phyloP scores from a whole-genome alignment of 805 yeast genomes.

The Kazachstania bromeliacearum region DNA sequence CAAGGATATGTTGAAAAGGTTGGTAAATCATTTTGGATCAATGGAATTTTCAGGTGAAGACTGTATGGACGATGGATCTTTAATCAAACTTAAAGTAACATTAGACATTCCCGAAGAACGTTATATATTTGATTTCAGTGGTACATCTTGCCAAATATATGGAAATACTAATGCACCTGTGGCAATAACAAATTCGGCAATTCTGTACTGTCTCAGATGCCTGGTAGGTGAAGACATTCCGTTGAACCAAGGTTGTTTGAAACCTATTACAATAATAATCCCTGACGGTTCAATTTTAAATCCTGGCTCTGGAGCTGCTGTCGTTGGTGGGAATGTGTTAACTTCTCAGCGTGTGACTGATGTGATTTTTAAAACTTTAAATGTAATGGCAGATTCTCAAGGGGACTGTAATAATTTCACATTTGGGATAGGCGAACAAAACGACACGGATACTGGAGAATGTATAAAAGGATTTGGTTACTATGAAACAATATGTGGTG shows the following conservation, averaged over 20 bases:
- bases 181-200: slow-evolving; percentile 83
- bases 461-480: slow-evolving; percentile 66
- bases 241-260: slow-evolving; percentile 83
- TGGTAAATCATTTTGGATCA: slow-evolving; percentile 36
- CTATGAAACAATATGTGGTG: slow-evolving; percentile 93
- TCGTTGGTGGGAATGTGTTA: slow-evolving; percentile 90
- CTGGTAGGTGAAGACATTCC: slow-evolving; percentile 84
- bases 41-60: slow-evolving; percentile 45
- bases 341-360: slow-evolving; percentile 92
- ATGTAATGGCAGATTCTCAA: slow-evolving; percentile 89
- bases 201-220: slow-evolving; percentile 77
- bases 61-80: slow-evolving; percentile 74
- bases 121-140: slow-evolving; percentile 74
- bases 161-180: slow-evolving; percentile 90
- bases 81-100: slow-evolving; percentile 46
- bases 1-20: slow-evolving; percentile 39
- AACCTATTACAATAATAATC: slow-evolving; percentile 60
- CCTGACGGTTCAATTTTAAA: slow-evolving; percentile 57
- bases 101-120: slow-evolving; percentile 43
- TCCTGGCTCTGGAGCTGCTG: slow-evolving; percentile 82
- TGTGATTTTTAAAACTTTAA: slow-evolving; percentile 76
- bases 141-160: slow-evolving; percentile 78
- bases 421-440: slow-evolving; percentile 75
- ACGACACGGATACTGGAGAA: slow-evolving; percentile 36
- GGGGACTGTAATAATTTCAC: slow-evolving; percentile 93